Evolutionary conservation across 306 rosid genomes (phyloP).

Genomic region (Canavalia ensiformis): DNA sequence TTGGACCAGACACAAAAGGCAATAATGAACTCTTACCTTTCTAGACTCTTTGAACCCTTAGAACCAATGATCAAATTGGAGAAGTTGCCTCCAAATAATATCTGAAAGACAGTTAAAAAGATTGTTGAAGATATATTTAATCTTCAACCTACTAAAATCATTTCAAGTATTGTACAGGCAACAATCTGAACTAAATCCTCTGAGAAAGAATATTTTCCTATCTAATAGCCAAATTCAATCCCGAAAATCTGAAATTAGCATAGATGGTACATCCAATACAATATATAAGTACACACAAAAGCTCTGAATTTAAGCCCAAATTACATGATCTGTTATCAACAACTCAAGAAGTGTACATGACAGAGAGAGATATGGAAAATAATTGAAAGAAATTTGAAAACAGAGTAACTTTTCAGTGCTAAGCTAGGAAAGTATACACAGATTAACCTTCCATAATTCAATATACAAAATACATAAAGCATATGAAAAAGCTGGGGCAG

Average conservation of each 20-base stretch:
- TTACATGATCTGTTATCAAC: conserved; percentile 6
- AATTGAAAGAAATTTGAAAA: neutral
- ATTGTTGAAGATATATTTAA: conserved; percentile 15
- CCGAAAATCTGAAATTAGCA: neutral
- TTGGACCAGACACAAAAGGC: conserved; percentile 10
- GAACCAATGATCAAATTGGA: conserved; percentile 48
- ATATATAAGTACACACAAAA: neutral
- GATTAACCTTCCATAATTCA: neutral
- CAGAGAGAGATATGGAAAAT: neutral
- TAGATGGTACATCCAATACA: neutral
- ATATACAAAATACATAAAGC: neutral
- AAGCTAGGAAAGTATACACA: neutral
- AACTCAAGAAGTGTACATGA: neutral
- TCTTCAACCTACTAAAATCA: neutral
- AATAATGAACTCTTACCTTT: conserved; percentile 59
- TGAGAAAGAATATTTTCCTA: neutral
- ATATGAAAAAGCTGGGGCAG: neutral
- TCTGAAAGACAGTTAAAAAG: conserved; percentile 51
- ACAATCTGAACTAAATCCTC: conserved; percentile 9
- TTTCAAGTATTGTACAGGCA: conserved; percentile 32
- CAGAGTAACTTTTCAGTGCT: neutral
- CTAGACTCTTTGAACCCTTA: conserved; percentile 51
- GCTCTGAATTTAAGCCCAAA: conserved; percentile 11
- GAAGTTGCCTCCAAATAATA: conserved; percentile 45
- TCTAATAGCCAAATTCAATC: neutral